Conservation (phyloP, 2,329 filamentous ascomycete genomes). For the Leptodontidium sp. region DNA sequence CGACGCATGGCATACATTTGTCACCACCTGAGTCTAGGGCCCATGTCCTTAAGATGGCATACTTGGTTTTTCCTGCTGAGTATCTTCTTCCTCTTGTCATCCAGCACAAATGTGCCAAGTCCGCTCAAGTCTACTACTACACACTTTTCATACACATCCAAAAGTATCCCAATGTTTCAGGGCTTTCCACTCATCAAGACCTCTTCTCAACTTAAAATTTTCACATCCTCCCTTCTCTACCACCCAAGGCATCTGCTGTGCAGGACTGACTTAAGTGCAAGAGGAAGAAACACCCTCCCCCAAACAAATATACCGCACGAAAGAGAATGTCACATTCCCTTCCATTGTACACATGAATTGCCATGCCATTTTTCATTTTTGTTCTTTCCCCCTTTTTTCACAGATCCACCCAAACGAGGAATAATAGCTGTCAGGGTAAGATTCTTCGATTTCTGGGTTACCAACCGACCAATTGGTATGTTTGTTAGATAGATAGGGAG, state of each 20-base stretch:
- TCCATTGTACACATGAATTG: too few relatives aligned
- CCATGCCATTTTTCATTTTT: neutral
- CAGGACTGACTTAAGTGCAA: neutral
- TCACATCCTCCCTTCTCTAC: neutral
- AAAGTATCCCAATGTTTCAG: too few relatives aligned
- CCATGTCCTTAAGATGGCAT: neutral
- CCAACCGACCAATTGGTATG: neutral
- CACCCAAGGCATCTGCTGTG: neutral
- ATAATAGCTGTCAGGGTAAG: neutral
- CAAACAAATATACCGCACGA: neutral
- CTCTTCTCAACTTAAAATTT: neutral
- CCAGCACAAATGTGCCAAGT: neutral
- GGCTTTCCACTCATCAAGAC: neutral
- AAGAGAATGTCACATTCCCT: neutral
- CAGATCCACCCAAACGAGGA: neutral
- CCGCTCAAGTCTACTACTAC: neutral
- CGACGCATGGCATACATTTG: neutral
- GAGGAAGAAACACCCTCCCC: neutral
- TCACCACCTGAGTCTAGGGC: neutral
- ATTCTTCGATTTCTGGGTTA: neutral
- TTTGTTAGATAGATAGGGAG: neutral
- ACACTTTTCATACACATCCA: neutral
- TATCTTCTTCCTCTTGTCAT: conserved; percentile 1
- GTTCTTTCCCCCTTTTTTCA: neutral
- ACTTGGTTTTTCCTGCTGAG: conserved; percentile 5